Base-by-base conservation (phyloP, 1,284 basidiomycete genomes). In the Moniliophthora roreri region DNA sequence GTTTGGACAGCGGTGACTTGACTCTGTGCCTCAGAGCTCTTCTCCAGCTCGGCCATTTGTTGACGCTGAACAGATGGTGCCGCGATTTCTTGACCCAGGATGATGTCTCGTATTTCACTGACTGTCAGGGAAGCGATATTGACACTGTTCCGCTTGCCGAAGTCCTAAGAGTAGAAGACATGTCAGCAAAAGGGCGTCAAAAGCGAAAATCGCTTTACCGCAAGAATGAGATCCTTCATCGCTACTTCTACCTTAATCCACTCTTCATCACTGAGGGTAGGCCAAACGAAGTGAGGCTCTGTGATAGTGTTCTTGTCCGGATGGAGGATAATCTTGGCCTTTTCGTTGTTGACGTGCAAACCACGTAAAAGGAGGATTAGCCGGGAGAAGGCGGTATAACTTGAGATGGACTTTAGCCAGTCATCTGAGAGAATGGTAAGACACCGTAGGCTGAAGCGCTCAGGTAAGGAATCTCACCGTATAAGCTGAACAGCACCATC, bases 221-320 rank as follows among this genome's bases (percentile, higher is more conserved):
- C 89, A 48, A 96, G 76, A 65, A 96, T 95, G 45, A 96, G 82
- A 61, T 96, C 93, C 69, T 93, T 95, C 76, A 99, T 87, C 1
- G 96, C 95, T 42, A 98, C 92, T 76, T 99, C 97, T 41, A 98
- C 97, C 74, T 97, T 96, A 76, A 99, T 98, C 97, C 97, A 99
- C 63, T 98, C 95, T 61, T 98, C 95, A 65, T 99, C 96, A 21
- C 78, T 79, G 48, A 99, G 78, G 1, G 94, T 91, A 6, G 97
- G 97, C 96, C 96, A 99, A 36, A 99, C 94, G 70, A 98, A 95
- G 73, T 99, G 96, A 48, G 95, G 92, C 72, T 98, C 94, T 3
- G 97, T 99, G 62, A 98, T 87, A 5, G 95, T 98, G 58, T 87
- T 90, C 74, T 94, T 93, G 74, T 95, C 92, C 0, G 93, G 93